Conservation (phyloP, 192 early-diverging fungal genomes). For the Coemansia sp. region DNA sequence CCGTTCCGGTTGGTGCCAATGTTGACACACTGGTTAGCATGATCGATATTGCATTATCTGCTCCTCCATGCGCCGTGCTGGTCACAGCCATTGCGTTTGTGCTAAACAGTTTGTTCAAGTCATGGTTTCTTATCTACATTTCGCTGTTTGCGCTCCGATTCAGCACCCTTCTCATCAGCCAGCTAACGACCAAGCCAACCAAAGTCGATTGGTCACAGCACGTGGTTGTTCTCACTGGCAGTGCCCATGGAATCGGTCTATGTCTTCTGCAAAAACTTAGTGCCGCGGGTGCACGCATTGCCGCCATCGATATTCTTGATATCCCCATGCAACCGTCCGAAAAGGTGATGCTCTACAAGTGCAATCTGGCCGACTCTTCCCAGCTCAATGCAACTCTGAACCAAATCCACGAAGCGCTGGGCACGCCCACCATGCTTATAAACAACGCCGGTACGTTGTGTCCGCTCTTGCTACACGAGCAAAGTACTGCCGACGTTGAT, state of each 20-base stretch:
- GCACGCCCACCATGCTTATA: conserved; percentile 73
- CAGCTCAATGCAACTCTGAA: conserved; percentile 17
- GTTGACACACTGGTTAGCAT: conserved; percentile 29
- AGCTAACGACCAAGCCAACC: not conserved
- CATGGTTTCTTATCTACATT: conserved; percentile 16
- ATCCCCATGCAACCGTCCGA: conserved; percentile 9
- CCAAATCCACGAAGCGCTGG: conserved; percentile 48
- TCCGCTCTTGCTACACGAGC: conserved; percentile 61
- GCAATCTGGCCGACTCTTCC: conserved; percentile 28
- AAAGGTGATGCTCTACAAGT: conserved; percentile 27
- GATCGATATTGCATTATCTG: not conserved
- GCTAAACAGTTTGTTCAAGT: not conserved
- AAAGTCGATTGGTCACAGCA: conserved; percentile 38
- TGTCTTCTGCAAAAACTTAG: conserved; percentile 23
- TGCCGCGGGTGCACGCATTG: conserved; percentile 19
- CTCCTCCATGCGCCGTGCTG: conserved; percentile 15
- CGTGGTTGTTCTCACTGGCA: conserved; percentile 42
- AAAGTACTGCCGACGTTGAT: conserved; percentile 59
- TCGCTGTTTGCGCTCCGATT: conserved; percentile 11
- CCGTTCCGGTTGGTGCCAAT: conserved; percentile 28
- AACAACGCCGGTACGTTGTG: conserved; percentile 80
- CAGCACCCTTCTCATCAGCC: not conserved
- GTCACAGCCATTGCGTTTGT: conserved; percentile 12
- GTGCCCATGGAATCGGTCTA: conserved; percentile 47
- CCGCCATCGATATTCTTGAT: conserved; percentile 33